Base-by-base conservation (phyloP, 2,329 filamentous ascomycete species). In the Lasiodiplodia hormozganensis region DNA sequence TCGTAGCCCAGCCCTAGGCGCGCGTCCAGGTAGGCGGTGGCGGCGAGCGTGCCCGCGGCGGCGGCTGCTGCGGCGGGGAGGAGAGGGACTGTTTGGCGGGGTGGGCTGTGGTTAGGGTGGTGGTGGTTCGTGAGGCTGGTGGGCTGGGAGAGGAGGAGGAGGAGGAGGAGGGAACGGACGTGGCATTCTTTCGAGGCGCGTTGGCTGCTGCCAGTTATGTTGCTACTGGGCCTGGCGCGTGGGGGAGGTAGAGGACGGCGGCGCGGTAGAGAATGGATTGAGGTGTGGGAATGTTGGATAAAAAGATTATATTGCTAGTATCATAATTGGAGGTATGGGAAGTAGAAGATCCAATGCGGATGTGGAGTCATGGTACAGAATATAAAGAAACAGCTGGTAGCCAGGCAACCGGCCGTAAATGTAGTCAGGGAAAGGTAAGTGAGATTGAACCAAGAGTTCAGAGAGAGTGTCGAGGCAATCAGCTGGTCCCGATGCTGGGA, bases 1-100 rank as follows among this genome's bases (percentile, higher is more conserved):
- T 94, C 92, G 73, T 91, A 87, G 52, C 79, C 76, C 62, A 94
- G 75, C 75, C 91, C 87, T 73, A 86, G 89, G 80, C 91, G 92
- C 66, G 88, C 92, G 74, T 94, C 87, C 54, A 92, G 80, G 72
- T 92, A 92, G 16, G 85, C 84, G 51, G 86, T 85, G 14, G 82
- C 80, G 12, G 81, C 81, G 14, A 73, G 74, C 10, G 73, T 73
- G 62, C 74, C 78, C 62, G 76, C 65, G 12, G 47, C 28, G 47
- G 40, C 28, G 28, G 47, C 28, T 12, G 47, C n/a, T 12, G 11
- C 12, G 28, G 47, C 31, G 60, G 40, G 43, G 47, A 52, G 43
- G 60, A 64, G 40, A n/a, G 60, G 60, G 47, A 52, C 60, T 64
- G 60, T 34, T 14, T 7, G 25, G 25, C n/a, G 28, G 11, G 10